Base-by-base conservation (phyloP, 768 basidiomycete species). In the Boletus reticulatus region DNA sequence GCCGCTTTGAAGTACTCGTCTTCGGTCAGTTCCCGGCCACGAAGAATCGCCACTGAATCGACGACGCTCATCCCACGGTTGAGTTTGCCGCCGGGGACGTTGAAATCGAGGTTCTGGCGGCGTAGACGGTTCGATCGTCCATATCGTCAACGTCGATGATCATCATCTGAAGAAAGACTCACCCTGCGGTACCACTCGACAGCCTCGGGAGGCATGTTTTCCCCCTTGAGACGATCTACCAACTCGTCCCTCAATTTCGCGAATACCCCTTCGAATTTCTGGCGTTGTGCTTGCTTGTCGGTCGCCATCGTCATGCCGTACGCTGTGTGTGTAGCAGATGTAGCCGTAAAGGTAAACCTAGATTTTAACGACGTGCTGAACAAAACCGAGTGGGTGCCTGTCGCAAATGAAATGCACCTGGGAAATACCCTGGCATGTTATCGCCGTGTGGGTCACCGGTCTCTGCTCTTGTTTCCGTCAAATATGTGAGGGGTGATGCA, bases 31-130 rank as follows among this genome's bases (percentile, higher is more conserved):
- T 74, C 45, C 3, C 83, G 76, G 1, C 89, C 92, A 56, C 87
- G 84, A 57, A 98, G 73, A 68, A 98, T 94, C 73, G 92, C 87
- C 50, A 87, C 89, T 4, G 92, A 90, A 72, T 98, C 96, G 44
- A 94, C 88, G 64, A 97, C 94, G 12, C 93, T 94, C 75, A 98
- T 79, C n/a, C 96, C 94, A 36, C 96, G 85, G 74, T 97, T 98
- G 51, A 98, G 86, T 74, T 98, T 98, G 4, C 94, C 94, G 41
- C 93, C 92, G 0, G 94, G 94, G n/a, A 92, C 89, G 73, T 98
- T 98, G 78, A 94, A 89, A 62, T 94, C 83, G 53, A 98, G 76
- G 69, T 81, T 94, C 50, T 51, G 50, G 42, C 22, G 16, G 1
- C 34, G 22, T 24, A 24, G 24, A 36, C 14, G 11, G 34, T 5